These are phyloP conservation scores for Populus deltoides DNA, from an alignment of 345 rosid species.

Conservation along the genomic window DNA sequence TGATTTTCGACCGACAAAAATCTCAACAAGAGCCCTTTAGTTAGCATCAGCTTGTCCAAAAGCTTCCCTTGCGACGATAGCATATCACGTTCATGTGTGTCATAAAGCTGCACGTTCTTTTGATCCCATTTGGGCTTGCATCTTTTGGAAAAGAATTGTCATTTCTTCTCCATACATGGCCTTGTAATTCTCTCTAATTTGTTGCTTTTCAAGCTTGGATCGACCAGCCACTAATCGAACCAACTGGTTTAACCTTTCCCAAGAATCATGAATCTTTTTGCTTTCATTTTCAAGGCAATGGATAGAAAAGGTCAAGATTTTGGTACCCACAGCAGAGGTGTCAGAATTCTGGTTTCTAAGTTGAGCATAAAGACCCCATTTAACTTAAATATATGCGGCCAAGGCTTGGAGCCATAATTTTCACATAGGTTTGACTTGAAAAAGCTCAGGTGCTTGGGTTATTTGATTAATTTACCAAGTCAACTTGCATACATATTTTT, in stretches of 20 bases:
- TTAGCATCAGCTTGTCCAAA: conserved; percentile 31
- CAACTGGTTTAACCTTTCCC: conserved; percentile 27
- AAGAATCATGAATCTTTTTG: conserved; percentile 50
- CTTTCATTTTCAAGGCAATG: conserved; percentile 42
- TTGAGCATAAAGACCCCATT: not conserved
- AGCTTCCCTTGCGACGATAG: conserved; percentile 48
- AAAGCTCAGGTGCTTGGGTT: too few species aligned
- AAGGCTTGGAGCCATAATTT: conserved; percentile 15
- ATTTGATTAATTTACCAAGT: too few species aligned
- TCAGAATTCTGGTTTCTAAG: not conserved
- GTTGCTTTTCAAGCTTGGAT: conserved; percentile 33
- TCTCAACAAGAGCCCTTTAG: conserved; percentile 48
- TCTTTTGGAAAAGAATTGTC: conserved; percentile 17
- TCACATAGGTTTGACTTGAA: too few species aligned
- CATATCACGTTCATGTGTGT: conserved; percentile 58
- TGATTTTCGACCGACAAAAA: conserved; percentile 61
- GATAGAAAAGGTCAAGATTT: conserved; percentile 23
- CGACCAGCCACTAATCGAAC: conserved; percentile 29
- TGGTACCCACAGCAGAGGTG: conserved; percentile 29
- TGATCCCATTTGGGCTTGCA: not conserved
- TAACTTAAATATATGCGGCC: conserved; percentile 5
- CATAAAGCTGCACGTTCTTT: conserved; percentile 35
- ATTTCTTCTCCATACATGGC: conserved; percentile 45
- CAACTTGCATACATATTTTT: too few species aligned
- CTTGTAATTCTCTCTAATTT: conserved; percentile 38